A percentile compares a stretch with the other conserved stretches of the same genome.
These are phyloP conservation scores for Thelephora terrestris DNA, from an alignment of 1,284 basidiomycete species.

Conservation along the genomic window DNA sequence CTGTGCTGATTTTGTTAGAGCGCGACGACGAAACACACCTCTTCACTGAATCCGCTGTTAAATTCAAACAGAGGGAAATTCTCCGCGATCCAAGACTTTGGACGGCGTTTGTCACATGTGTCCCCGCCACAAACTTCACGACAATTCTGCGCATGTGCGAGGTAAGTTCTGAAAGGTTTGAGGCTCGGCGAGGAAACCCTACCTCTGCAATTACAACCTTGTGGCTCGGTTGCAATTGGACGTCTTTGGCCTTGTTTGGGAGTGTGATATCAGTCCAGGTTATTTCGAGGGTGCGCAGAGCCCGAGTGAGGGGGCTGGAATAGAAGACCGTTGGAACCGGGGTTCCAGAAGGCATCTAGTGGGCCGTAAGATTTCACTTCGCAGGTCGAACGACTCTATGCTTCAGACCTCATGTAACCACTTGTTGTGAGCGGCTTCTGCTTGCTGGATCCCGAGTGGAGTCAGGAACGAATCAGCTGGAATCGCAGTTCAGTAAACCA, in stretches of 20 bases:
- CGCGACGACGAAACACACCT: constrained; percentile 12
- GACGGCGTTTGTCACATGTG: constrained; percentile 62
- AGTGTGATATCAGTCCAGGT: constrained; percentile 29
- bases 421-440: constrained; percentile 36
- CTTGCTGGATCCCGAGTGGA: constrained; percentile 54
- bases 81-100: constrained; percentile 39
- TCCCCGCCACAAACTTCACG: constrained; percentile 64
- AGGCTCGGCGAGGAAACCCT: neutral
- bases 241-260: neutral
- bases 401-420: constrained; percentile 36
- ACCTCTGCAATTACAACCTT: constrained; percentile 23
- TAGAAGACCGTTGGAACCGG: constrained; percentile 56
- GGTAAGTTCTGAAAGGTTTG: no score
- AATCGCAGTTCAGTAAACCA: constrained; percentile 2
- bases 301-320: constrained; percentile 65
- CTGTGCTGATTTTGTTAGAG: neutral
- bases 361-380: neutral
- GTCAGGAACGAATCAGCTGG: constrained; percentile 73
- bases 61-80: constrained; percentile 55
- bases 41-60: constrained; percentile 60
- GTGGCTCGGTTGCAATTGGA: neutral
- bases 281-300: constrained; percentile 56
- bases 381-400: neutral
- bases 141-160: no score
- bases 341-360: constrained; percentile 41